Evolutionary conservation across 495 filamentous ascomycete genomes (phyloP), one percentile per base, ranked within the genome.

Genomic region (Neurospora tetraspora): DNA sequence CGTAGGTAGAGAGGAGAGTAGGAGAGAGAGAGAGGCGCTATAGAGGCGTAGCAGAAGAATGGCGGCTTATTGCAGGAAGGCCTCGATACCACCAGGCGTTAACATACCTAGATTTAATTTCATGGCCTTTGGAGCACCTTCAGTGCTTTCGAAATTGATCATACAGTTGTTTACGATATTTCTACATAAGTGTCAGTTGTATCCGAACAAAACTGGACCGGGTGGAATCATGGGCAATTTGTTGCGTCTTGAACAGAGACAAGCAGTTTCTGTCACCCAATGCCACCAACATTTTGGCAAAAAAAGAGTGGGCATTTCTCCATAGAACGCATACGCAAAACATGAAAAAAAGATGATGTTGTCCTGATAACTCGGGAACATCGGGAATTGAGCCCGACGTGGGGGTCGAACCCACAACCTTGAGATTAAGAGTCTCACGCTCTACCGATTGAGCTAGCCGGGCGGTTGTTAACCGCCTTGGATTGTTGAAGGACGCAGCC

Each of bases 401-500:
- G 43, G 43, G 43, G 43, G 43, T 47, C 43, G 43, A 47, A 47
- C 43, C 43, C 43, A 47, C 43, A 47, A 47, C 43, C 43, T 47
- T 47, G 43, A 47, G 43, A 47, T 89, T 91, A 91, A 91, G 89
- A 91, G 89, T 91, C 89, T 90, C 87, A 91, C 89, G 90, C 90
- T 91, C 89, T 91, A 90, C 89, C 89, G 89, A 91, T 91, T 91
- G 89, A 91, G 89, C 89, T 91, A 91, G 88, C 88, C 81, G 78
- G 79, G 79, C 79, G 53, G 53, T 14, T 34, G 12, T 61, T 61
- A 61, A 61, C 53, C 53, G 53, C 53, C 53, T 61, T 61, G 27
- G 23, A 31, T 34, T 16, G 27, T 65, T 65, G 53, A 65, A 34
- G 14, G 27, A 65, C 1, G 18, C 27, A 16, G 0, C 2, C 6